These are phyloP conservation scores for Rutstroemia sydowiana DNA, from an alignment of 2,329 filamentous ascomycete species.

Conservation along the genomic window DNA sequence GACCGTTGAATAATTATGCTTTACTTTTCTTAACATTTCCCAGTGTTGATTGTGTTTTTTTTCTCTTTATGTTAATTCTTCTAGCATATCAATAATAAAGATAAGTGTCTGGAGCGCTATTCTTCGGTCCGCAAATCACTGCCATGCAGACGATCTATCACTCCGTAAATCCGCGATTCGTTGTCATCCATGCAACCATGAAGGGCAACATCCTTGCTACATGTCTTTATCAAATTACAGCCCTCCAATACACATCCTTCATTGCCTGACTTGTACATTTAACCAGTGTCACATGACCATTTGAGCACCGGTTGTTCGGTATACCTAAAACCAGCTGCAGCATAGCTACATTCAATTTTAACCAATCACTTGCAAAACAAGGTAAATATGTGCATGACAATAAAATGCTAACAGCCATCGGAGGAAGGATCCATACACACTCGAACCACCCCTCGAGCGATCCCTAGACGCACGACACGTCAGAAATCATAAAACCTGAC, in stretches of 20 bases:
- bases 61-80: not conserved
- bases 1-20: not conserved
- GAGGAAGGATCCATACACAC: conserved; percentile 3
- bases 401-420: conserved; percentile 7
- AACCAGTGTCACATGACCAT: conserved; percentile 7
- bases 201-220: conserved; percentile 3
- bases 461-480: conserved; percentile 10
- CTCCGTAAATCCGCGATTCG: conserved; percentile 5
- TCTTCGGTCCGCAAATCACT: not conserved
- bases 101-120: not conserved
- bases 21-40: not conserved
- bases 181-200: conserved; percentile 7
- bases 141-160: conserved; percentile 6
- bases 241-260: conserved; percentile 4
- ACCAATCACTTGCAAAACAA: conserved; percentile 7
- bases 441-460: not conserved
- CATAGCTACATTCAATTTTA: conserved; percentile 3
- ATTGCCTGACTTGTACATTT: conserved; percentile 2
- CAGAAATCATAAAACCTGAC: conserved; percentile 10
- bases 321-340: conserved; percentile 8
- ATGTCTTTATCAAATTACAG: conserved; percentile 1
- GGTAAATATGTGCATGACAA: conserved; percentile 7
- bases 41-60: not conserved
- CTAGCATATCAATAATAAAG: not conserved
- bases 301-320: conserved; percentile 5